Evolutionary conservation across 768 basidiomycete species (phyloP).

Genomic region (Xanthoconium purpureum): DNA sequence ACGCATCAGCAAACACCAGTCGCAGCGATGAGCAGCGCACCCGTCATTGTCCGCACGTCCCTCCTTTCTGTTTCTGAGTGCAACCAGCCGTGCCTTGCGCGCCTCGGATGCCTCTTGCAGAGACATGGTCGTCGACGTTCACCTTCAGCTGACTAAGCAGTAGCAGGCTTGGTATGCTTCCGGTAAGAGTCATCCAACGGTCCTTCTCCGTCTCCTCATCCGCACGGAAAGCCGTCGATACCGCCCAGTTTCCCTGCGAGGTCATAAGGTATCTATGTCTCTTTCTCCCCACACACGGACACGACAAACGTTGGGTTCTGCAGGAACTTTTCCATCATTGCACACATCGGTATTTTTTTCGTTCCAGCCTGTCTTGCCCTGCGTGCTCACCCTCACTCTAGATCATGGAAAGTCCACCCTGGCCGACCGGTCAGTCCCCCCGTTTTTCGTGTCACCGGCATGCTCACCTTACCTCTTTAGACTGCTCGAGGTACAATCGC

Average conservation of each 20-base stretch:
- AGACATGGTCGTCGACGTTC: slow-evolving; percentile 41
- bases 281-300: neutral
- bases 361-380: neutral
- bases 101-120: slow-evolving; percentile 76
- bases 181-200: slow-evolving; percentile 10
- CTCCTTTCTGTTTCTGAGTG: slow-evolving; percentile 70
- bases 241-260: slow-evolving; percentile 67
- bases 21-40: slow-evolving; percentile 33
- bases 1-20: slow-evolving; percentile 15
- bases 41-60: slow-evolving; percentile 45
- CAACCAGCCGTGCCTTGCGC: slow-evolving; percentile 76
- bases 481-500: slow-evolving; percentile 60
- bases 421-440: slow-evolving; percentile 66
- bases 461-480: slow-evolving; percentile 34
- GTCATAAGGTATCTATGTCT: slow-evolving; percentile 52
- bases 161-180: slow-evolving; percentile 22
- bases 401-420: slow-evolving; percentile 97
- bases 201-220: slow-evolving; percentile 33
- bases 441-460: neutral
- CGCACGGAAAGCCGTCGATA: slow-evolving; percentile 38
- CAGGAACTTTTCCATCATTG: slow-evolving; percentile 95
- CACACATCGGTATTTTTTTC: slow-evolving; percentile 71
- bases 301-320: neutral
- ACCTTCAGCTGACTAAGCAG: slow-evolving; percentile 34
- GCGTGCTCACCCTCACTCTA: slow-evolving; percentile 25